Evolutionary conservation across 257 asterid species (phyloP), one percentile per base, ranked within the genome.

Genomic region (Salvia miltiorrhiza): DNA sequence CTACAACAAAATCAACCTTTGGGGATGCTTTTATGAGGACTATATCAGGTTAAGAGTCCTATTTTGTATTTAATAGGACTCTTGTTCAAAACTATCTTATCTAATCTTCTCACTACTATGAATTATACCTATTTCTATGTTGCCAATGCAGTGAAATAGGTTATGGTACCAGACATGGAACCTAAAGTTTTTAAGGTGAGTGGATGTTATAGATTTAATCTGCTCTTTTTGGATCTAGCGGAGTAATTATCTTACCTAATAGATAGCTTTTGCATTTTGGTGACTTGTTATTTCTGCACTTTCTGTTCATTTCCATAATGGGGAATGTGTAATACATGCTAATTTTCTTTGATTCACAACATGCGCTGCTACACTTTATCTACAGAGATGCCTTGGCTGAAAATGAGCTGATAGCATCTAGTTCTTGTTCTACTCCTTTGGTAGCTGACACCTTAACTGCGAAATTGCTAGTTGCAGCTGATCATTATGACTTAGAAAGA

Each of bases 171-270:
- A 1, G 90, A 87, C 68, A 87, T 89, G 88, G 99, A 94, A 72
- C 97, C 99, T 33, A 80, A 82, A 74, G 97, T 91, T 61, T 91
- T 94, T 74, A 82, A 94, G 96, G 99, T 90, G 28, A 69, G 78
- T 67, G 90, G 61, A 47, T 17, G 48, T 62, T 55, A 50, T 58
- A 2, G 30, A 47, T 73, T 43, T 26, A 19, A 50, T 56, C 65
- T 37, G 39, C 63, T 58, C 52, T 49, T 47, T 59, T 33, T 20
- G 4, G 71, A 48, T 44, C 14, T 13, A 23, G 33, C 4, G 0
- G 41, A 47, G 41, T 60, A 35, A n/a, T 8, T 35, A 11, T 14
- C 40, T 37, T 49, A 37, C 70, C 40, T 50, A 35, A 3, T 21
- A 16, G 14, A 24, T 14, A 5, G 14, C 63, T 49, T 33, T 40